Base-by-base conservation (phyloP, 2,329 filamentous ascomycete species). In the Exophiala sideris region DNA sequence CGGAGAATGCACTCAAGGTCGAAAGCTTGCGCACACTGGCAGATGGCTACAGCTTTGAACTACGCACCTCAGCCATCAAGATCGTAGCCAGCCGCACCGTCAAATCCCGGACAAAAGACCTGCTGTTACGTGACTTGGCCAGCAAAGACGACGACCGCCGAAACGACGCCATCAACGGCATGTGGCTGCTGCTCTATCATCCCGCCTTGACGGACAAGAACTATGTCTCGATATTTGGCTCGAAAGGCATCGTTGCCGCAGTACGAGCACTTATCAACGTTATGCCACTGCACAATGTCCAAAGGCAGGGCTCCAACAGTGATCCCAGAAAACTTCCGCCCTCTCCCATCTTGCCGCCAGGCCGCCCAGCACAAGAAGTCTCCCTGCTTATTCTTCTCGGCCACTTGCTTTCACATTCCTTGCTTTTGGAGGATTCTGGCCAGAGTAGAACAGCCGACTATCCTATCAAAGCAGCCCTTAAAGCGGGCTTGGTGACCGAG, bases 31-130 rank as follows among this genome's bases (percentile, higher is more conserved):
- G 84, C 48, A 86, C 83, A 59, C 77, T 91, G 3, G 74, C 88
- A 10, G 76, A 80, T 48, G 87, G 87, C 67, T 86, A 86, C 56
- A 92, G 85, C 68, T 85, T 82, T 64, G 81, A 86, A 16, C 86
- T 91, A 58, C 79, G 85, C 60, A 85, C 88, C 56, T 85, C 87
- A 40, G 70, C 76, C 16, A 63, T 77, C 45, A 73, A 72, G 40
- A 77, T 78, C 2, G 70, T 78, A 8, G 70, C 71, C 5, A 74
- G 76, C 52, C 67, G 76, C 51, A 71, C 71, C 2, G 70, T 71
- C 3, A 73, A 72, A 59, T 70, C 70, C 2, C 60, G 68, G 11
- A 68, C 72, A 0, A 68, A 70, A 33, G 66, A 73, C 48, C 53
- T 73, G 39, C 63, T 78, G 5, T 58, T 77, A 12, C 63, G 67